Evolutionary conservation across 108 stramenopile species (phyloP), one percentile per base, ranked within the genome.

Genomic region (Conticribra weissflogii): DNA sequence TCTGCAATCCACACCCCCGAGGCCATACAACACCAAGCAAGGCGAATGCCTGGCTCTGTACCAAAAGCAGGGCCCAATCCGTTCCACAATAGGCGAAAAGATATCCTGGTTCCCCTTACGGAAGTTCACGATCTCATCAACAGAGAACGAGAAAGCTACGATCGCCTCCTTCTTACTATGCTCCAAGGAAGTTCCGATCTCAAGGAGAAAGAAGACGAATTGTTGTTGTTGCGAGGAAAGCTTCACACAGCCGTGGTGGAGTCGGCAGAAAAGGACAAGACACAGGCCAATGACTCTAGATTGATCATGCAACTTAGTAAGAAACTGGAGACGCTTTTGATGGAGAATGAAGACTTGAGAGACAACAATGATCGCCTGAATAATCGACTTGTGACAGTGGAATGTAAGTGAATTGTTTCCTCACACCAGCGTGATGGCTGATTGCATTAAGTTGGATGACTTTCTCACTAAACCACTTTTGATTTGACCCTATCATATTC

Each of bases 281-380:
- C 91, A 9, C 90, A 91, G 65, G 92, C 89, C n/a, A 90, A 96
- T 66, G 95, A 96, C 79, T 91, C 89, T 23, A 92, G 92, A 59
- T 79, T 96, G 71, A 93, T 96, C 45, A 94, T 94, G 92, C 95
- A 96, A 63, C 78, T 96, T 55, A 92, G 90, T 68, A 96, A 93
- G 82, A 96, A 96, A 74, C 83, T 96, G 14, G 95, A 96, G 68
- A 94, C 89, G 1, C 83, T 96, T 3, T 78, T 96, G 47, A 92
- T 94, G 89, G 95, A 96, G 80, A 94, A 94, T 65, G 92, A 94
- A 73, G 95, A 96, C 59, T 68, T 96, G 60, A 70, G 93, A 64
- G 94, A 95, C 63, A 88, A 91, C 54, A 95, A 92, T 62, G 94
- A 95, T 59, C 86, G 89, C 27, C 77, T 95, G 70, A 91, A 95